Percentiles rank a stretch among this genome's conserved stretches.
These are phyloP conservation scores for Pestalotiopsis sp. DNA, from an alignment of 2,329 filamentous ascomycete genomes.

Conservation along the genomic window DNA sequence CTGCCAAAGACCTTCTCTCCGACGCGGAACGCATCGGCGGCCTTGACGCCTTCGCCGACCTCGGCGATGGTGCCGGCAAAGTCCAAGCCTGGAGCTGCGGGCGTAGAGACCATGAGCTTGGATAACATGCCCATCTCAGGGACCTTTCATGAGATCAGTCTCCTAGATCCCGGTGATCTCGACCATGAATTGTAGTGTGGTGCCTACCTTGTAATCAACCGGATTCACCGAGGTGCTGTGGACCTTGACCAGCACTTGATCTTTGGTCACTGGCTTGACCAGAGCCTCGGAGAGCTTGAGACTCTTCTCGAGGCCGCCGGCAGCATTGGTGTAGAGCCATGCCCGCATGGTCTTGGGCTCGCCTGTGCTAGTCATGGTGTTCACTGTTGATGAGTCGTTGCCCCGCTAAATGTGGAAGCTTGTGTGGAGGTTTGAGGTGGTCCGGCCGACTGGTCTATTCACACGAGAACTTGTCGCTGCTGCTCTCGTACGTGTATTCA, in stretches of 20 bases:
- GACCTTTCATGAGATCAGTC: conserved; percentile 18
- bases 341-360: conserved; percentile 11
- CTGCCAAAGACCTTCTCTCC: conserved; percentile 11
- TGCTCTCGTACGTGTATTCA: too few species aligned
- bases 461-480: too few species aligned
- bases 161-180: neutral
- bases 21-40: conserved; percentile 3
- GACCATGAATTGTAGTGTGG: neutral
- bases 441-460: neutral
- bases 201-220: conserved; percentile 47
- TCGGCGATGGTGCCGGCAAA: conserved; percentile 48
- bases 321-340: conserved; percentile 10
- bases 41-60: conserved; percentile 24
- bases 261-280: conserved; percentile 12
- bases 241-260: conserved; percentile 46
- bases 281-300: conserved; percentile 4
- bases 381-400: neutral
- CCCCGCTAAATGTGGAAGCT: neutral
- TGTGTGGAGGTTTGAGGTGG: neutral
- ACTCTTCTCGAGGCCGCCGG: conserved; percentile 3
- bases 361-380: neutral
- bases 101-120: conserved; percentile 35
- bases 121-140: conserved; percentile 42
- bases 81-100: conserved; percentile 51
- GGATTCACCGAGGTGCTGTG: conserved; percentile 48